Conservation (phyloP, 768 basidiomycete genomes). For the Gloeostereum incarnatum region DNA sequence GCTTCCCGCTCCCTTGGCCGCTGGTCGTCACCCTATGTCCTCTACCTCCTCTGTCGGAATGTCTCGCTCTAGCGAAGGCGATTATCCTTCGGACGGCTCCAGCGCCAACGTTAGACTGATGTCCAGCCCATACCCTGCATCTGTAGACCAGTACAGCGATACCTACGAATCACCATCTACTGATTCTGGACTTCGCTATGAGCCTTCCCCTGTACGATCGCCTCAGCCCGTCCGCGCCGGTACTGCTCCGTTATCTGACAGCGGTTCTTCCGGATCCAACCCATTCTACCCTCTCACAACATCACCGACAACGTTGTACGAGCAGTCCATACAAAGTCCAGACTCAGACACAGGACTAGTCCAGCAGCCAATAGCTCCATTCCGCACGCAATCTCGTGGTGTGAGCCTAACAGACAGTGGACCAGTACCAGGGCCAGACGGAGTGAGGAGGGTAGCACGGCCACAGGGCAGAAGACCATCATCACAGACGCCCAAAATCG, state of each 20-base stretch:
- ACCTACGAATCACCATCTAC: slow-evolving; percentile 22
- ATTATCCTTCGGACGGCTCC: slow-evolving; percentile 29
- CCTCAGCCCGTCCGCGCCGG: not conserved
- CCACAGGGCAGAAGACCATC: slow-evolving; percentile 46
- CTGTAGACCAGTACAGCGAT: slow-evolving; percentile 27
- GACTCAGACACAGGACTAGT: too few species aligned
- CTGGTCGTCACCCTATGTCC: slow-evolving; percentile 42
- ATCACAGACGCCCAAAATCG: slow-evolving; percentile 66
- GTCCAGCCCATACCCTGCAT: slow-evolving; percentile 24
- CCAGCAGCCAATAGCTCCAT: slow-evolving; percentile 22
- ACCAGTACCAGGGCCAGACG: slow-evolving; percentile 69
- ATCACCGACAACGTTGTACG: slow-evolving; percentile 28
- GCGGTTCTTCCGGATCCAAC: slow-evolving; percentile 50
- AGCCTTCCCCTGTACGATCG: slow-evolving; percentile 4
- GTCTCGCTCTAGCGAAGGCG: slow-evolving; percentile 38
- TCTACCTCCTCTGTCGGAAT: slow-evolving; percentile 37
- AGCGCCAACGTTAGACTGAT: slow-evolving; percentile 32
- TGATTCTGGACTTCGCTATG: slow-evolving; percentile 4
- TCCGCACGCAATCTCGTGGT: slow-evolving; percentile 38
- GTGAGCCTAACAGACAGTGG: slow-evolving; percentile 77
- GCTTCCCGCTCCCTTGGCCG: slow-evolving; percentile 67
- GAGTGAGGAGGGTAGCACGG: slow-evolving; percentile 73
- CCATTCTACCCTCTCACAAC: slow-evolving; percentile 34
- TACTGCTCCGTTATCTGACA: slow-evolving; percentile 5
- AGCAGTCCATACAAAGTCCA: slow-evolving; percentile 28